Evolutionary conservation across 2,329 filamentous ascomycete species (phyloP), one percentile per base, ranked within the genome.

Genomic region (Nemania bipapillata): DNA sequence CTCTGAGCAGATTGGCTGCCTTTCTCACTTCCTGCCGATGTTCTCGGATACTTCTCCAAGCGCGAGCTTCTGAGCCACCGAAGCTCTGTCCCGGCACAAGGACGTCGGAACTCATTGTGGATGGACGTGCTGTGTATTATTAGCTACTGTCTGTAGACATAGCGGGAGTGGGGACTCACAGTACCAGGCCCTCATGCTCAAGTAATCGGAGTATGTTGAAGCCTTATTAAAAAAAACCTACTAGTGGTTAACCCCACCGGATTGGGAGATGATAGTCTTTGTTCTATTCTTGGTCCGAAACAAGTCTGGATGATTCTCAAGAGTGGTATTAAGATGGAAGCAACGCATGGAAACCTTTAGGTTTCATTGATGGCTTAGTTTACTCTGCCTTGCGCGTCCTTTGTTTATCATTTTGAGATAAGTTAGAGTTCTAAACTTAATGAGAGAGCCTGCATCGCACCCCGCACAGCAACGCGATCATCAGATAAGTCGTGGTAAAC

Each of bases 11-110:
- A 12, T 1, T 57, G 3, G 68, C 68, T 37, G 68, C 64, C n/a
- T 60, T 30, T 54, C 40, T 45, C 12, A 70, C 56, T 17, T 61
- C 40, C 12, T 17, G 8, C 1, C 22, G 49, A 20, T 52, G 20
- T 24, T 67, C 24, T 17, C 64, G 59, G 49, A 67, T 56, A 12
- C 32, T 61, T 47, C 54, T 49, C 67, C 67, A 68, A 28, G 60
- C 63, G 15, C 22, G 28, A 1, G 40, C 17, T 32, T 54, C 32
- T 32, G 30, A 57, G 17, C 22, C 2, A 9, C 56, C 60, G 20
- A 64, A 57, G 26, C 12, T n/a, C 26, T 68, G 58, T 26, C 24
- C 49, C 15, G 9, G 54, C n/a, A 24, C 5, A 20, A 53, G 32
- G 28, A 40, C 30, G 26, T 20, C 20, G 12, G 49, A 15, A 24